phyloP scores from a whole-genome alignment of 805 yeast genomes.

The Cephaloascus fragrans region DNA sequence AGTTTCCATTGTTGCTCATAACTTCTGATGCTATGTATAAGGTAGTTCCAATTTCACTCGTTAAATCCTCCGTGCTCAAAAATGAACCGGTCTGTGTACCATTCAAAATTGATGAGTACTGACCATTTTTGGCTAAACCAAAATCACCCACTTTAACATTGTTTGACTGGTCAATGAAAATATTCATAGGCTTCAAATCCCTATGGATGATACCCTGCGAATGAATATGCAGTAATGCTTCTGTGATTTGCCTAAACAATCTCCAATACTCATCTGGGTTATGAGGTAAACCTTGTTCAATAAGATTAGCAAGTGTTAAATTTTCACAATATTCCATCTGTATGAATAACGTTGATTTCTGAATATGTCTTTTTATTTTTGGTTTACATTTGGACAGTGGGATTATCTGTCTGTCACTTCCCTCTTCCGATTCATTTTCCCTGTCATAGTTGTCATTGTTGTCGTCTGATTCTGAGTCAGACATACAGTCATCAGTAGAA shows the following conservation, averaged over 20 bases:
- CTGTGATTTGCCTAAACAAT: conserved; percentile 74
- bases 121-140: conserved; percentile 90
- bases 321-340: conserved; percentile 99
- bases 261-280: conserved; percentile 85
- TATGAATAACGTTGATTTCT: conserved; percentile 70
- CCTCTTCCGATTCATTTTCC: conserved; percentile 11
- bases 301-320: conserved; percentile 77
- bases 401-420: conserved; percentile 1
- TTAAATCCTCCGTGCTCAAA: conserved; percentile 51
- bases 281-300: conserved; percentile 57
- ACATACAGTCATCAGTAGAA: conserved; percentile 16
- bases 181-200: conserved; percentile 91
- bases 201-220: conserved; percentile 91
- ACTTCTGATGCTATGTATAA: conserved; percentile 90
- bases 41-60: conserved; percentile 91
- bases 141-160: conserved; percentile 95
- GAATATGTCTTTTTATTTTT: conserved; percentile 4
- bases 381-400: conserved; percentile 4
- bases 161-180: conserved; percentile 83
- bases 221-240: conserved; percentile 86
- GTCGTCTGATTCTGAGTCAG: conserved; percentile 9
- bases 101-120: conserved; percentile 27
- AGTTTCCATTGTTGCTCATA: conserved; percentile 57
- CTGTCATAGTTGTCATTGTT: conserved; percentile 11
- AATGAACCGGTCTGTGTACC: conserved; percentile 27